These are phyloP conservation scores for Phyllosticta citrichinensis DNA, from an alignment of 2,329 filamentous ascomycete species.

Conservation along the genomic window DNA sequence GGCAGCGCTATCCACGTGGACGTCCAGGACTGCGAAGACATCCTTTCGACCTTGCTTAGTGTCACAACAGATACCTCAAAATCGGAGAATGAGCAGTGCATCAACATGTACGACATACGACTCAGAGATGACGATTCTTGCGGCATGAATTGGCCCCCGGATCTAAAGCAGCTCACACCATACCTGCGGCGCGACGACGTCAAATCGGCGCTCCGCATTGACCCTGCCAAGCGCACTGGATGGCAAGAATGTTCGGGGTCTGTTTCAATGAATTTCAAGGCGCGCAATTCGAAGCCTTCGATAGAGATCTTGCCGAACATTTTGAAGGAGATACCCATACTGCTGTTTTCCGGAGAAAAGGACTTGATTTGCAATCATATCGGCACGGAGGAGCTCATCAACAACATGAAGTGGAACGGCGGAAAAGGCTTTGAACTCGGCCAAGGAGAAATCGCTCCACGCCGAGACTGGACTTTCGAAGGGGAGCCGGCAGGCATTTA, in stretches of 20 bases:
- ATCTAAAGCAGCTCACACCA: slow-evolving; percentile 64
- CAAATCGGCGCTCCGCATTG: slow-evolving; percentile 68
- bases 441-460: slow-evolving; percentile 83
- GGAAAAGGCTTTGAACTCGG: slow-evolving; percentile 83
- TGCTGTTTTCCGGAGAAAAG: slow-evolving; percentile 87
- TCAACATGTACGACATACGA: slow-evolving; percentile 97
- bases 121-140: slow-evolving; percentile 73
- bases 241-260: slow-evolving; percentile 85
- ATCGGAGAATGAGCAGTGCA: slow-evolving; percentile 50
- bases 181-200: slow-evolving; percentile 83
- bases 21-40: slow-evolving; percentile 59
- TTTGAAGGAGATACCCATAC: slow-evolving; percentile 63
- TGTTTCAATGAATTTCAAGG: slow-evolving; percentile 63
- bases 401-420: slow-evolving; percentile 83
- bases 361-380: slow-evolving; percentile 97
- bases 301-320: slow-evolving; percentile 67
- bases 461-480: slow-evolving; percentile 89
- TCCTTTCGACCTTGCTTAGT: slow-evolving; percentile 63
- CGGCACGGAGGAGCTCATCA: slow-evolving; percentile 83
- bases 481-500: slow-evolving; percentile 80
- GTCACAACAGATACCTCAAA: slow-evolving; percentile 49
- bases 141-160: slow-evolving; percentile 97
- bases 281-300: slow-evolving; percentile 61
- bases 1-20: slow-evolving; percentile 55
- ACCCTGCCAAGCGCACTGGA: slow-evolving; percentile 68